Base-by-base conservation (phyloP, 768 basidiomycete species). In the Coprinopsis sp. region DNA sequence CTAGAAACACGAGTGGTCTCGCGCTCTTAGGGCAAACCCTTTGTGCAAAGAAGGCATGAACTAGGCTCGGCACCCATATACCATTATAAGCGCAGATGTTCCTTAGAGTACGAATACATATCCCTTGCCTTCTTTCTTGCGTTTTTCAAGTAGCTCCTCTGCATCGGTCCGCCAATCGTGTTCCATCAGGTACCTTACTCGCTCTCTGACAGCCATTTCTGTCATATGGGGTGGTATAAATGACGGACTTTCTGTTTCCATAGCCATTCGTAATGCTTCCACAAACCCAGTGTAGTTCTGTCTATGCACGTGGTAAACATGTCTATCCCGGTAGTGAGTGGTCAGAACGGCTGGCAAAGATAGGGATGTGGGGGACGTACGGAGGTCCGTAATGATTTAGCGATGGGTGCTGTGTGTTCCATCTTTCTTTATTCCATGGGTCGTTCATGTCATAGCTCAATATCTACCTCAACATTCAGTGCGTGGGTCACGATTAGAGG, bases 151-250 rank as follows among this genome's bases (percentile, higher is more conserved):
- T 5, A 64, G 28, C 16, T 33, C 27, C 21, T 51, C 53, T 10
- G 67, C 67, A 22, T 52, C 29, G 2, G 48, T 30, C 25, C 47
- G 52, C 67, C 67, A 69, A 49, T 69, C 61, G 4, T 47, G 56
- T 39, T 63, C 58, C 55, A 69, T 57, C 6, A 69, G 52, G 1
- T 40, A 46, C 24, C 25, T 40, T 12, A 69, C 27, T 3, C 66
- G 58, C 5, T 52, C 48, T 37, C 59, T 57, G 28, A 61, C 57
- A 11, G 63, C 51, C 8, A 38, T 25, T 46, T 64, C 60, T 19
- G 54, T 60, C 67, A 69, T 66, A 44, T 60, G 53, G 0, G 55
- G 51, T 10, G 61, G 61, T 3, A 69, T 62, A 47, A 63, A 65
- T 39, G 57, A 57, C 25, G 13, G 12, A 16, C 67, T 67, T 2